phyloP scores from a whole-genome alignment of 2,329 filamentous ascomycete species.

The Beauveria sp. region DNA sequence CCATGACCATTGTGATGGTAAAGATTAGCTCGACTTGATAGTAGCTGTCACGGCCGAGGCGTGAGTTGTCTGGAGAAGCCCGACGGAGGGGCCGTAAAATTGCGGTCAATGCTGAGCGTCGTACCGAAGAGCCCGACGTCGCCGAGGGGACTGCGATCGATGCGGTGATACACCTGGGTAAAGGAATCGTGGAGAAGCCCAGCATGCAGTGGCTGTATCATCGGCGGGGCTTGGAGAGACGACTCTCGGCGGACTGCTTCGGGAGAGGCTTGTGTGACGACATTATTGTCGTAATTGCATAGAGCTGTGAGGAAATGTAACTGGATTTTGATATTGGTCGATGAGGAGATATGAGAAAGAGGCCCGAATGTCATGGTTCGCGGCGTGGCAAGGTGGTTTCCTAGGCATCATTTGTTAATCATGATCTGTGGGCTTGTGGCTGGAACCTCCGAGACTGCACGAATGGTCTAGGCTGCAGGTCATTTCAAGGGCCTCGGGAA shows the following conservation, averaged over 20 bases:
- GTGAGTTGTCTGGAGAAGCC: conserved; percentile 5
- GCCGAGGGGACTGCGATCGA: conserved; percentile 10
- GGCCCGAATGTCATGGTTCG: not conserved
- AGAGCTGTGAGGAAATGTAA: not conserved
- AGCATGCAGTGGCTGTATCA: conserved; percentile 4
- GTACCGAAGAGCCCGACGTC: conserved; percentile 8
- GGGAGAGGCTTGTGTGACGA: not conserved
- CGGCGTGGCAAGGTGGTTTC: not conserved
- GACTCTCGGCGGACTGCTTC: not conserved
- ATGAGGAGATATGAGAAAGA: not conserved
- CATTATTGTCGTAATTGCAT: not conserved
- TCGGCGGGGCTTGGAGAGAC: not conserved
- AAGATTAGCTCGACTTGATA: conserved; percentile 8
- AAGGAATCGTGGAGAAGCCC: conserved; percentile 4
- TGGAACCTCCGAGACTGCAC: not conserved
- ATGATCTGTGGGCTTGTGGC: not conserved
- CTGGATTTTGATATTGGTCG: too few relatives aligned
- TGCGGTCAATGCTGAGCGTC: conserved; percentile 6
- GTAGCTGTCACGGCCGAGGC: conserved; percentile 8
- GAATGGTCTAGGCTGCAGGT: not conserved
- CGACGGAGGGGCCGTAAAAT: conserved; percentile 3
- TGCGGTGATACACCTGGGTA: not conserved
- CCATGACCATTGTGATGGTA: conserved; percentile 5
- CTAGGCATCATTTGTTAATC: not conserved
- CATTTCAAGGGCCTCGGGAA: too few relatives aligned